Conservation (phyloP, 208 protist genomes). For the Wallacemonas sp. region DNA sequence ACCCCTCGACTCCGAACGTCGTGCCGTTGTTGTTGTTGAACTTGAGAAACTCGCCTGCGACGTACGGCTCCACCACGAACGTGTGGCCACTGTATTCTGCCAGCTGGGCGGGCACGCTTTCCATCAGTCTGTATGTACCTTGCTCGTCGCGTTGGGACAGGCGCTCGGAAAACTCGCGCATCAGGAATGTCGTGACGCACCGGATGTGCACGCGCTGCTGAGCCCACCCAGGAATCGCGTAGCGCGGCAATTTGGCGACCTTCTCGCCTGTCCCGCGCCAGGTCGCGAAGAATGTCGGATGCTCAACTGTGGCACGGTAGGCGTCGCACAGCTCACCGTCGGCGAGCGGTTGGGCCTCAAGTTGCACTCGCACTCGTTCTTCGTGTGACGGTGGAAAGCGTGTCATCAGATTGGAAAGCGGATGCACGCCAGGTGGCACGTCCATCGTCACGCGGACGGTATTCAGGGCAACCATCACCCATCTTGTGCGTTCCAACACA, state of each 20-base stretch:
- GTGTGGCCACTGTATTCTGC: no score
- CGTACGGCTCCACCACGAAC: neutral
- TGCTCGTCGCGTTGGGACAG: no score
- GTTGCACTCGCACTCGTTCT: neutral
- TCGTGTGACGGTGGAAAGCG: neutral
- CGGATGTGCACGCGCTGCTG: neutral
- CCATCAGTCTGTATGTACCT: no score
- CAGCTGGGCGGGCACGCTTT: no score
- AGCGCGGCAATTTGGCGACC: neutral
- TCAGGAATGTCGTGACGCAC: no score
- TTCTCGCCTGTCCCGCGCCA: neutral
- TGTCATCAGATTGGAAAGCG: neutral
- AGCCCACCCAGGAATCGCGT: neutral
- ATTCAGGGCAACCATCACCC: neutral
- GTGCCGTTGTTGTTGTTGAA: conserved; percentile 8
- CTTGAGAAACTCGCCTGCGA: neutral
- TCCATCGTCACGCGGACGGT: no score
- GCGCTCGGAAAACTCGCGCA: no score
- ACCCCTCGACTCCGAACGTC: neutral
- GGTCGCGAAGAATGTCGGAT: neutral
- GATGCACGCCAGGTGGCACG: neutral
- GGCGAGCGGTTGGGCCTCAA: neutral
- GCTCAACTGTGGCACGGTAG: no score
- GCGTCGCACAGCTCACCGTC: no score
- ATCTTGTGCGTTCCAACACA: no score